Evolutionary conservation across 2,329 filamentous ascomycete genomes (phyloP).

Genomic region (Stachybotrys echinatus): DNA sequence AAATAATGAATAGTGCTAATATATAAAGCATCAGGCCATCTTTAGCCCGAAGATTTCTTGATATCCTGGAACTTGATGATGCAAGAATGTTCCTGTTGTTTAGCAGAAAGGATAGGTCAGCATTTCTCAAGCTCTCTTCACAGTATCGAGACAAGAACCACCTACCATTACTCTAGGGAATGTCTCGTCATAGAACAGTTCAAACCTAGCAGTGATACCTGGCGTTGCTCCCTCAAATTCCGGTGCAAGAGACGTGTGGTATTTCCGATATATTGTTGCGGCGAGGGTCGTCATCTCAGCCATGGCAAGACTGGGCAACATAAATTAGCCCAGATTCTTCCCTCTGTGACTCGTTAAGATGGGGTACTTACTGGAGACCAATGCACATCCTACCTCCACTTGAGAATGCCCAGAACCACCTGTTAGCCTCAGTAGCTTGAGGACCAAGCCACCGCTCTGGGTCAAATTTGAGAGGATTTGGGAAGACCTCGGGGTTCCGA

Average conservation of each 20-base stretch:
- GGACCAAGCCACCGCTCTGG: slow-evolving; percentile 19
- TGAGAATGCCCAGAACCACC: slow-evolving; percentile 18
- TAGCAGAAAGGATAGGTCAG: not conserved
- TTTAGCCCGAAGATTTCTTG: too few species aligned
- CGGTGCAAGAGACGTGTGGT: slow-evolving; percentile 8
- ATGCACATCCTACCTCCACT: slow-evolving; percentile 17
- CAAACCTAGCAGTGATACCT: slow-evolving; percentile 13
- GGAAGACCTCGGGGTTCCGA: slow-evolving; percentile 15
- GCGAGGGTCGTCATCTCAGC: slow-evolving; percentile 14
- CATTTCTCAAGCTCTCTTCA: too few species aligned
- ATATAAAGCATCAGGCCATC: too few species aligned
- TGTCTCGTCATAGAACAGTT: slow-evolving; percentile 14
- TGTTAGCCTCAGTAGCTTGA: slow-evolving; percentile 10
- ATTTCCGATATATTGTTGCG: slow-evolving; percentile 12
- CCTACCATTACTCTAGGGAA: slow-evolving; percentile 10
- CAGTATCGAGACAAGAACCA: too few species aligned
- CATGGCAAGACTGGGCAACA: slow-evolving; percentile 12
- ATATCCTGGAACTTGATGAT: not conserved
- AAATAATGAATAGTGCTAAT: too few species aligned
- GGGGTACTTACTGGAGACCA: slow-evolving; percentile 17
- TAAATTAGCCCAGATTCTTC: accelerated
- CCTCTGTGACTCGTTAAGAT: not conserved
- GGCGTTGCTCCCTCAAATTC: slow-evolving; percentile 9
- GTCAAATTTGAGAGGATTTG: slow-evolving; percentile 15
- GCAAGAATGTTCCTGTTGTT: not conserved